phyloP scores from a whole-genome alignment of 2,329 filamentous ascomycete genomes.

The Trichoderma sp. region DNA sequence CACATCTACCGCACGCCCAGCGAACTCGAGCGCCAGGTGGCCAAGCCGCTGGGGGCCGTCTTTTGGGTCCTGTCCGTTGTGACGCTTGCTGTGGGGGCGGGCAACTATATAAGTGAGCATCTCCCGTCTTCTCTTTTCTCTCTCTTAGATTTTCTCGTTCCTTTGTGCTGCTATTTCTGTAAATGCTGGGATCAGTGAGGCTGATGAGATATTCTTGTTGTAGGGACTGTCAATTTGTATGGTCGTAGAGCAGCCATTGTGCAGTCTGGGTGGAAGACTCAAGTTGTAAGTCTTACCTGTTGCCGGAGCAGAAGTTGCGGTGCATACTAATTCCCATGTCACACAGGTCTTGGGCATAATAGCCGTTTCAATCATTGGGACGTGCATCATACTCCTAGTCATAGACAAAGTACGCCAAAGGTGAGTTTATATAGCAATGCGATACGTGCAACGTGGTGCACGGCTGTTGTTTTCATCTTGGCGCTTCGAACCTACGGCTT shows the following conservation, averaged over 20 bases:
- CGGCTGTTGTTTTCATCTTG: neutral
- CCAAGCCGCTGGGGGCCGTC: slow-evolving; percentile 79
- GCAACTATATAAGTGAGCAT: slow-evolving; percentile 77
- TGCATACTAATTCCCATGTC: neutral
- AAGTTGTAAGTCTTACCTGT: slow-evolving; percentile 60
- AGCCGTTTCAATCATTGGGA: slow-evolving; percentile 64
- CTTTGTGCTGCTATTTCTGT: neutral
- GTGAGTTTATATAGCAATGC: neutral
- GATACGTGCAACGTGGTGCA: neutral
- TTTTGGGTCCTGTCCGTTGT: slow-evolving; percentile 83
- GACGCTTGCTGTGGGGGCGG: slow-evolving; percentile 76
- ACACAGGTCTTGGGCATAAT: slow-evolving; percentile 65
- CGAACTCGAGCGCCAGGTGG: slow-evolving; percentile 71
- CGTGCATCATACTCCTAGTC: slow-evolving; percentile 65
- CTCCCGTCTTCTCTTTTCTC: too few species aligned
- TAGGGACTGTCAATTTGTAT: slow-evolving; percentile 76
- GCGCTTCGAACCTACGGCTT: too few species aligned
- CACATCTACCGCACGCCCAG: slow-evolving; percentile 78
- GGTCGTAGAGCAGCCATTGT: slow-evolving; percentile 78
- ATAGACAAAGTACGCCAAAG: slow-evolving; percentile 44
- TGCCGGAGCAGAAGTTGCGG: neutral
- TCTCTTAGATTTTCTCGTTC: neutral
- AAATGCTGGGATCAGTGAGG: neutral
- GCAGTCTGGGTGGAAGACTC: slow-evolving; percentile 91
- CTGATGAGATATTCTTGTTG: neutral